These are phyloP conservation scores for Hypsizygus ulmarius DNA, from an alignment of 1,284 basidiomycete genomes.

Conservation along the genomic window DNA sequence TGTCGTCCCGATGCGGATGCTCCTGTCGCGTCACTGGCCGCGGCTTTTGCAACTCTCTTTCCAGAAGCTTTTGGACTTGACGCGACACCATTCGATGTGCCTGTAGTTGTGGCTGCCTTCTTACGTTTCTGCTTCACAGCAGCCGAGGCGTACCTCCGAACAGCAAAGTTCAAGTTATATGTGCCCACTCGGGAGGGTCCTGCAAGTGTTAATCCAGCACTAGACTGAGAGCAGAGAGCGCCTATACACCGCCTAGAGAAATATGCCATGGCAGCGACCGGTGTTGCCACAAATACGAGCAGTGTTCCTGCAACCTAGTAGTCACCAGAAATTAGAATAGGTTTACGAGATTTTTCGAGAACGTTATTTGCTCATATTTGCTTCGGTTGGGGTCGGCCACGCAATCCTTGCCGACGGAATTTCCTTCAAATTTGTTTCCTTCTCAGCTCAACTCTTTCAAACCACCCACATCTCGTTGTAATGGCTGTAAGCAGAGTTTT, in stretches of 20 bases:
- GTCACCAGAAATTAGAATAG: background rate
- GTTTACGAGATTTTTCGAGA: slow-evolving; percentile 9
- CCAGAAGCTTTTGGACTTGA: slow-evolving; percentile 1
- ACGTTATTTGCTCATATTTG: slow-evolving; percentile 19
- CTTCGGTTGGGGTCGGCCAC: slow-evolving; percentile 28
- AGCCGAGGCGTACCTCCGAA: slow-evolving; percentile 15
- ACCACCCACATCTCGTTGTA: slow-evolving; percentile 18
- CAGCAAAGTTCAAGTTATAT: background rate
- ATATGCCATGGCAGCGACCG: slow-evolving; percentile 23
- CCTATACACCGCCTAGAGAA: slow-evolving; percentile 24
- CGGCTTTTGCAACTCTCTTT: slow-evolving; percentile 12
- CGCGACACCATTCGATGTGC: slow-evolving; percentile 3
- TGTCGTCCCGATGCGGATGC: slow-evolving; percentile 8
- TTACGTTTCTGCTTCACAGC: slow-evolving; percentile 12
- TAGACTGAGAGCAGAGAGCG: slow-evolving; percentile 10
- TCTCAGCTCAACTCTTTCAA: slow-evolving; percentile 26
- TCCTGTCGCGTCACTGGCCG: slow-evolving; percentile 13
- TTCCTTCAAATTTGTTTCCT: slow-evolving; percentile 23
- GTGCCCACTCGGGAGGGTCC: slow-evolving; percentile 8
- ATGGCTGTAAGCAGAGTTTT: slow-evolving; percentile 60
- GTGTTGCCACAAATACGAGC: background rate
- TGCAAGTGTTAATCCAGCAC: slow-evolving; percentile 4
- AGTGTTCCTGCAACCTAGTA: background rate
- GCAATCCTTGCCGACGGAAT: slow-evolving; percentile 23
- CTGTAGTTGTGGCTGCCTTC: background rate